Base-by-base conservation (phyloP, 129 eudicot species). In the Chrysanthemum seticuspe region DNA sequence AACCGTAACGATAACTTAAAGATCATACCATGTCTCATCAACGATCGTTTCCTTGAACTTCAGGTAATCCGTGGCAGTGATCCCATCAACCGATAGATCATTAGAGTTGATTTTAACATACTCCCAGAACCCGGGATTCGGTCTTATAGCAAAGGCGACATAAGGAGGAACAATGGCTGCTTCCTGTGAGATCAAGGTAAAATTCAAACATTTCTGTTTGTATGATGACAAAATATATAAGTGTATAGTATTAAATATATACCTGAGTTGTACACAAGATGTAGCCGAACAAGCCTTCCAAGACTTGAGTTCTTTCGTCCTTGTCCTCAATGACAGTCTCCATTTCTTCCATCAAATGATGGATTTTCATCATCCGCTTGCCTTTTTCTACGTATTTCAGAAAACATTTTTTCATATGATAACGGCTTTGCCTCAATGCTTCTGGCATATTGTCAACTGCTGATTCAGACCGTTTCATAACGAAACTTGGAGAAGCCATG, bases 111-210 rank as follows among this genome's bases (percentile, higher is more conserved):
- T 95, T 83, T 91, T 95, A 49, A 95, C 96, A 65, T 75, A 88
- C 82, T 95, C 97, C 97, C 97, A 90, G 68, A 86, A 88, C 49
- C 99, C 99, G 1, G 97, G 97, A 77, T 87, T 88, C 1, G 97
- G 97, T 25, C 99, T 88, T 34, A 85, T 80, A 27, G 97, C 97
- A 72, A 95, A 95, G 72, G 99, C 96, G 11, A 95, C 82, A 77
- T 80, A 44, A 14, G 99, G 99, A 82, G 99, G 99, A 18, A 95
- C 84, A 77, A 91, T 81, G 15, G 88, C 97, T 18, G 97, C 99
- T 85, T 95, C 99, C 97, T 95, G 76, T 69, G 73, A 60, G 25
- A 9, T 44, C 25, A 73, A 15, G 18, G 50, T 27, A 15, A 68
- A 71, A 55, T 59, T 44, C 34, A 62, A 50, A 62, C 23, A 64